Evolutionary conservation across 2,329 filamentous ascomycete genomes (phyloP).

Genomic region (Fusarium metavorans): DNA sequence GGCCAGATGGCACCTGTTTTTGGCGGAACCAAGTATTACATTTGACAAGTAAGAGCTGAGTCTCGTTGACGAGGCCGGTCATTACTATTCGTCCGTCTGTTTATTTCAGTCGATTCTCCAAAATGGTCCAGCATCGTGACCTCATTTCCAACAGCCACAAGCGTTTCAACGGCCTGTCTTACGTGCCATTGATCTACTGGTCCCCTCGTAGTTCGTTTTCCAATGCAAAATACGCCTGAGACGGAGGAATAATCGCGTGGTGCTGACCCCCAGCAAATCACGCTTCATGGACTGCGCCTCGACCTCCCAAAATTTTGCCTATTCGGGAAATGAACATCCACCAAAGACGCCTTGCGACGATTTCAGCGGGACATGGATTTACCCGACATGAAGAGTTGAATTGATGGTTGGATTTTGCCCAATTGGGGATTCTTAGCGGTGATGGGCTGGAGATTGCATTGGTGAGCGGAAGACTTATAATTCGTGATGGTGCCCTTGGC

Average conservation of each 20-base stretch:
- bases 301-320: background rate
- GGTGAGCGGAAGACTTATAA: background rate
- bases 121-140: background rate
- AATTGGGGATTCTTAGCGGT: background rate
- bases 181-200: background rate
- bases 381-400: background rate
- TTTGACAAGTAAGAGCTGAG: background rate
- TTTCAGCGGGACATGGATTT: constrained; percentile 7
- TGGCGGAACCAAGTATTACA: constrained; percentile 57
- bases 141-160: background rate
- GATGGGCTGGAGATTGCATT: background rate
- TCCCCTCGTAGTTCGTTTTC: background rate
- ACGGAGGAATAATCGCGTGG: background rate
- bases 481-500: background rate
- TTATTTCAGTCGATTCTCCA: background rate
- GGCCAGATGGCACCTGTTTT: constrained; percentile 62
- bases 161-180: background rate
- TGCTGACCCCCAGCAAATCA: constrained; percentile 4
- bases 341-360: constrained; percentile 2
- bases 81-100: background rate
- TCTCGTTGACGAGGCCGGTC: background rate
- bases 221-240: background rate
- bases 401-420: background rate
- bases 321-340: constrained; percentile 3
- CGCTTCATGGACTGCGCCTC: background rate